phyloP scores from a whole-genome alignment of 768 basidiomycete genomes.

The Termitomyces sp. region DNA sequence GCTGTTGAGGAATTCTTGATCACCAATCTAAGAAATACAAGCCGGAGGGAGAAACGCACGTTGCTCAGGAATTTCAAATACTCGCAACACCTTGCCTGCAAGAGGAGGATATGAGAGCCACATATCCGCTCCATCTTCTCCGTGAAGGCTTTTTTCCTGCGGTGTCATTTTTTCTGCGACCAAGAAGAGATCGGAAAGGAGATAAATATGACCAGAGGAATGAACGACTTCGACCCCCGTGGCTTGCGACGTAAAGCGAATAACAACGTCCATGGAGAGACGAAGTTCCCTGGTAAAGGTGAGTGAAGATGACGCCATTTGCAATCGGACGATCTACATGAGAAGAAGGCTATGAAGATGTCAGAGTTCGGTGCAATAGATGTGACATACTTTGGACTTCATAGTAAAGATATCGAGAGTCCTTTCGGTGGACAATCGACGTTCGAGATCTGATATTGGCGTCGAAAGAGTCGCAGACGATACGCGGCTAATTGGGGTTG shows the following conservation, averaged over 20 bases:
- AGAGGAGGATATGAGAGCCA: slow-evolving; percentile 93
- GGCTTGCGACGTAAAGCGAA: slow-evolving; percentile 73
- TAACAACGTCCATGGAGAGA: slow-evolving; percentile 60
- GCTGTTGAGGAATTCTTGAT: slow-evolving; percentile 33
- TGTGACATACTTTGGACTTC: slow-evolving; percentile 68
- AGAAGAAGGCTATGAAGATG: not conserved
- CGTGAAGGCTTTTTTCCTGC: slow-evolving; percentile 48
- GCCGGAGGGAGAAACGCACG: slow-evolving; percentile 33
- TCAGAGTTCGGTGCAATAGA: slow-evolving; percentile 3
- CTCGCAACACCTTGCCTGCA: slow-evolving; percentile 86
- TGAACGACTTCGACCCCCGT: slow-evolving; percentile 76
- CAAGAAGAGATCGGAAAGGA: slow-evolving; percentile 91
- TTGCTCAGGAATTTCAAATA: slow-evolving; percentile 54
- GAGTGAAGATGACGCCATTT: slow-evolving; percentile 78
- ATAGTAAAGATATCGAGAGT: slow-evolving; percentile 95
- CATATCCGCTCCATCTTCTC: slow-evolving; percentile 70
- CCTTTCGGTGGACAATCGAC: slow-evolving; percentile 65
- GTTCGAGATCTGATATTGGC: slow-evolving; percentile 76
- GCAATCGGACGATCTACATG: slow-evolving; percentile 76
- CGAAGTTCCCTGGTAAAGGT: slow-evolving; percentile 77
- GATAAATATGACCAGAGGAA: slow-evolving; percentile 72
- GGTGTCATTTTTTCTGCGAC: slow-evolving; percentile 80
- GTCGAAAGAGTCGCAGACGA: slow-evolving; percentile 48
- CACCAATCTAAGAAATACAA: not conserved
- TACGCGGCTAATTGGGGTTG: slow-evolving; percentile 45